A percentile compares a stretch with the other conserved stretches of the same genome.
These are phyloP conservation scores for Xerocomellus amylosporus DNA, from an alignment of 768 basidiomycete genomes.

Conservation along the genomic window DNA sequence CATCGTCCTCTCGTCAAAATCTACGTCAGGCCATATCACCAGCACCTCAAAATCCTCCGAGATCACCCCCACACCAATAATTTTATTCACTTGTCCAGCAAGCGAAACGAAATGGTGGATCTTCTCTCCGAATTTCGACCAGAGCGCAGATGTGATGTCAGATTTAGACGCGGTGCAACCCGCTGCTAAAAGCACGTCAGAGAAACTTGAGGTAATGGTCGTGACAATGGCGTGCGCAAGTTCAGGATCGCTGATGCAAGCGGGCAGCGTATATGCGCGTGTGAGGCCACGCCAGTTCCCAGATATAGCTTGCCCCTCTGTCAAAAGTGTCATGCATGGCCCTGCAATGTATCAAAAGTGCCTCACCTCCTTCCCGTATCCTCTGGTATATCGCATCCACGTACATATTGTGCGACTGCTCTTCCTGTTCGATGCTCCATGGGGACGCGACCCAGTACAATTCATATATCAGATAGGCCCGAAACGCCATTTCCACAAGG, in stretches of 20 bases:
- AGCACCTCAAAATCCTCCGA: slow-evolving; percentile 29
- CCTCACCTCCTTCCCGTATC: slow-evolving; percentile 35
- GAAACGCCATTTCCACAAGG: slow-evolving; percentile 33
- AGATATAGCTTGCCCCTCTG: slow-evolving; percentile 43
- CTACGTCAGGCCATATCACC: slow-evolving; percentile 8
- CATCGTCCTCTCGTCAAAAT: slow-evolving; percentile 18
- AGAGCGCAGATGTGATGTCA: slow-evolving; percentile 39
- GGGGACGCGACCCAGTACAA: slow-evolving; percentile 19
- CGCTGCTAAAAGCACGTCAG: slow-evolving; percentile 27
- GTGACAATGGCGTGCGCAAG: slow-evolving; percentile 4
- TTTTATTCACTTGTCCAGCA: slow-evolving; percentile 44
- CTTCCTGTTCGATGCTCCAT: slow-evolving; percentile 23
- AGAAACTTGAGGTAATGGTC: slow-evolving; percentile 19
- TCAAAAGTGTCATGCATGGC: not conserved
- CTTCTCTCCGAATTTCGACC: slow-evolving; percentile 40
- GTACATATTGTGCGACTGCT: slow-evolving; percentile 15
- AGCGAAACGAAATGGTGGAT: slow-evolving; percentile 41
- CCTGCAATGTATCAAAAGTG: not conserved
- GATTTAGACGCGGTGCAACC: slow-evolving; percentile 18
- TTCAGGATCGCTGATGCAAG: slow-evolving; percentile 16
- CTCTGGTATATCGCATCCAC: slow-evolving; percentile 31
- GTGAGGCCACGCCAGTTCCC: slow-evolving; percentile 44
- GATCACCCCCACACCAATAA: slow-evolving; percentile 20
- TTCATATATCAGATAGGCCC: slow-evolving; percentile 23
- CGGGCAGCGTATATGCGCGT: slow-evolving; percentile 13